Evolutionary conservation across 108 stramenopile genomes (phyloP).

Genomic region (Skeletonema tropicum): DNA sequence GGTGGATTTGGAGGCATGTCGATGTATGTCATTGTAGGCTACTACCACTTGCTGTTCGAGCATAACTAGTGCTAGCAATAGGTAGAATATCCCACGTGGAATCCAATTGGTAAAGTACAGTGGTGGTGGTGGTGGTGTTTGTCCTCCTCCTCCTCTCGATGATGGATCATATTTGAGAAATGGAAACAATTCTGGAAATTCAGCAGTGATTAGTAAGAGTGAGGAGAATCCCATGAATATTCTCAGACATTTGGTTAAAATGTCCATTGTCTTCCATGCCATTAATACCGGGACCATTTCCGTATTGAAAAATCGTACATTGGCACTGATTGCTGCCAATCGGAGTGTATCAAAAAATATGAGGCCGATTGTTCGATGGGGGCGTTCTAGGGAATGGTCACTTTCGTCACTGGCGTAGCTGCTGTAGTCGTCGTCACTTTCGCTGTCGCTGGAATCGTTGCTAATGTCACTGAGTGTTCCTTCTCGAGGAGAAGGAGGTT

Average conservation of each 20-base stretch:
- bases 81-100: slow-evolving; percentile 50
- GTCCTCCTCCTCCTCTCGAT: too few relatives aligned
- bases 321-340: slow-evolving; percentile 37
- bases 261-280: slow-evolving; percentile 28
- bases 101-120: slow-evolving; percentile 44
- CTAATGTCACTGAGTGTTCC: background rate
- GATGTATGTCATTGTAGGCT: slow-evolving; percentile 19
- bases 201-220: slow-evolving; percentile 30
- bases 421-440: background rate
- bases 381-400: slow-evolving; percentile 23
- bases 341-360: slow-evolving; percentile 42
- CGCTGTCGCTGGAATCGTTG: slow-evolving; percentile 3
- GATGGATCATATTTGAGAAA: slow-evolving; percentile 25
- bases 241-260: slow-evolving; percentile 30
- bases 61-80: slow-evolving; percentile 34
- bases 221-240: slow-evolving; percentile 38
- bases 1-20: slow-evolving; percentile 28
- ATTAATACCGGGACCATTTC: slow-evolving; percentile 37
- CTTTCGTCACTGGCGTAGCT: slow-evolving; percentile 2
- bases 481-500: background rate
- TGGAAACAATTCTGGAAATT: slow-evolving; percentile 45
- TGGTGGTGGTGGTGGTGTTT: slow-evolving; percentile 22
- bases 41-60: slow-evolving; percentile 46
- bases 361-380: slow-evolving; percentile 26
- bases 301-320: slow-evolving; percentile 31